Evolutionary conservation across 768 basidiomycete species (phyloP).

Genomic region (Pleurotus pulmonarius): DNA sequence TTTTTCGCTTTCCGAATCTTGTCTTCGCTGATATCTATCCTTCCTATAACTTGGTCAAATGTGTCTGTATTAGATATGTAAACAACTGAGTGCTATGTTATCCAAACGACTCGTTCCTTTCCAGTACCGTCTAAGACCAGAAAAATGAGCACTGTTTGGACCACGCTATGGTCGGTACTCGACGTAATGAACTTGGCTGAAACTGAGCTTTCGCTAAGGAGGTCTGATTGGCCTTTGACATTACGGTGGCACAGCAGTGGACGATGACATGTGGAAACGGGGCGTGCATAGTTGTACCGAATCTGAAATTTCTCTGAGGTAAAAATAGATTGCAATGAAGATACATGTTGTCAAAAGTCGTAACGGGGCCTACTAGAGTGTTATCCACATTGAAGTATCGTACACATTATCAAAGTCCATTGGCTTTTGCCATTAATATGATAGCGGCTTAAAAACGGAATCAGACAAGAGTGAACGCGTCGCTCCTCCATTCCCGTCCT

Average conservation of each 20-base stretch:
- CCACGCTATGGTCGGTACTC: too few relatives aligned
- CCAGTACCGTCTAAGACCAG: background rate
- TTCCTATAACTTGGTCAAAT: background rate
- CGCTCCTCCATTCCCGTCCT: constrained; percentile 36
- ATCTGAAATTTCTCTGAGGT: too few relatives aligned
- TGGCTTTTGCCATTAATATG: background rate
- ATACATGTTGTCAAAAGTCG: too few relatives aligned
- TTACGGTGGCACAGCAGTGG: too few relatives aligned
- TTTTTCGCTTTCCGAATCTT: background rate
- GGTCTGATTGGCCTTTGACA: too few relatives aligned
- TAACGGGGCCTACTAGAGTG: background rate
- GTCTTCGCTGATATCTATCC: background rate
- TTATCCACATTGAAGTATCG: background rate
- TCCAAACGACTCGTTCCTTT: background rate
- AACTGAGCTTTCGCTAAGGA: too few relatives aligned
- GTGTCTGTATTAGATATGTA: background rate
- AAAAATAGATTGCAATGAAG: too few relatives aligned
- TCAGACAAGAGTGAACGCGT: constrained; percentile 25
- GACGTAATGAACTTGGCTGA: too few relatives aligned
- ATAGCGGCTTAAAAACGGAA: too few relatives aligned
- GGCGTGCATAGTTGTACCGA: too few relatives aligned
- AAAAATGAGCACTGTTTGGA: background rate
- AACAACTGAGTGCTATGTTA: background rate
- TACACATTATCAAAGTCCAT: background rate
- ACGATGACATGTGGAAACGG: too few relatives aligned